Evolutionary conservation across 371 early-diverging fungal species (phyloP).

Genomic region (Fennellomyces sp.): DNA sequence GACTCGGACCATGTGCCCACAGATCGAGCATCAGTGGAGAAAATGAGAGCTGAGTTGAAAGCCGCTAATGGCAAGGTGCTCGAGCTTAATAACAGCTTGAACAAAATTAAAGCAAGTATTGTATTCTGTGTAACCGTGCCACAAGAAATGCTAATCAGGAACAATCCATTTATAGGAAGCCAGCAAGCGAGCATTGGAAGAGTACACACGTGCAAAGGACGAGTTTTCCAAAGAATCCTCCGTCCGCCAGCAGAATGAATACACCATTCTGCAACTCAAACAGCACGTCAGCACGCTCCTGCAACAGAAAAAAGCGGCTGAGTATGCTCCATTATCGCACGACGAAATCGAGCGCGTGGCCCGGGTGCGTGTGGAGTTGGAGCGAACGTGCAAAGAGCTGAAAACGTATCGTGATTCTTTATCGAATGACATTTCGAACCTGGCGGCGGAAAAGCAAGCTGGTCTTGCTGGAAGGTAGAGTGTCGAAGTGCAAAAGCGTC

Average conservation of each 20-base stretch:
- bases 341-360: conserved; percentile 43
- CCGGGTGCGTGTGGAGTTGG: conserved; percentile 32
- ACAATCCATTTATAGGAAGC: conserved; percentile 29
- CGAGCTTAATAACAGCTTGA: conserved; percentile 29
- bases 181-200: conserved; percentile 42
- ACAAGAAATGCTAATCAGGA: background rate
- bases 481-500: background rate
- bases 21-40: conserved; percentile 10
- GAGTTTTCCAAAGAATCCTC: conserved; percentile 45
- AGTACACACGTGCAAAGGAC: conserved; percentile 42
- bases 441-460: conserved; percentile 37
- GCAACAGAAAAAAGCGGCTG: conserved; percentile 15
- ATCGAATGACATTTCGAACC: conserved; percentile 10
- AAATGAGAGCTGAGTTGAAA: conserved; percentile 32
- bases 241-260: conserved; percentile 42
- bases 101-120: conserved; percentile 32
- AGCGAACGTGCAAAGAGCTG: conserved; percentile 39
- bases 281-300: conserved; percentile 31
- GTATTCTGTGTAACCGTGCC: background rate
- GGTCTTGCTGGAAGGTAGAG: conserved; percentile 29
- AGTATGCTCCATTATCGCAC: conserved; percentile 26
- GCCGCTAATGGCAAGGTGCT: conserved; percentile 22
- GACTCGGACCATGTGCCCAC: conserved; percentile 11
- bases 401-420: conserved; percentile 35
- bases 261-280: conserved; percentile 28